Evolutionary conservation across 2,329 filamentous ascomycete species (phyloP).

Genomic region (Hymenoscyphus salicellus): DNA sequence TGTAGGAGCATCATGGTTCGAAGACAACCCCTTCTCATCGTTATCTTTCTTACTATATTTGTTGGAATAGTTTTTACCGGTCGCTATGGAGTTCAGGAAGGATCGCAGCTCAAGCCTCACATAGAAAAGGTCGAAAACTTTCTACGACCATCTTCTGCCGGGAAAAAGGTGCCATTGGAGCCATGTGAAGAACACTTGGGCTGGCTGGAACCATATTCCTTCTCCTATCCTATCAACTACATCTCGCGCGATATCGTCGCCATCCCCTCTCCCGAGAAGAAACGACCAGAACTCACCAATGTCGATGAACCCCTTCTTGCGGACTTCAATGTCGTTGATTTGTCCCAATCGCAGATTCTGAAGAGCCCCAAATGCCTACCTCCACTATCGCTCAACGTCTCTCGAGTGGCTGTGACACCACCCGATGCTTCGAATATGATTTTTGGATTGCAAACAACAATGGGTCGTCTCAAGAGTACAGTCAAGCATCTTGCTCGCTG

Average conservation of each 20-base stretch:
- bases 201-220: slow-evolving; percentile 32
- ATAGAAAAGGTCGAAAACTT: slow-evolving; percentile 19
- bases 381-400: slow-evolving; percentile 30
- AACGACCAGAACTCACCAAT: slow-evolving; percentile 27
- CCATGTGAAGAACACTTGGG: slow-evolving; percentile 27
- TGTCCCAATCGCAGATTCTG: slow-evolving; percentile 22
- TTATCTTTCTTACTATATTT: slow-evolving; percentile 24
- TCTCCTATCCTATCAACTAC: slow-evolving; percentile 32
- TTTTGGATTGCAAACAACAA: slow-evolving; percentile 36
- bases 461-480: slow-evolving; percentile 31
- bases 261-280: slow-evolving; percentile 14
- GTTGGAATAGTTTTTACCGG: slow-evolving; percentile 21
- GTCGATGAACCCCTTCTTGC: slow-evolving; percentile 31
- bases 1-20: slow-evolving; percentile 24
- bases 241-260: slow-evolving; percentile 32
- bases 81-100: slow-evolving; percentile 15
- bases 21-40: slow-evolving; percentile 21
- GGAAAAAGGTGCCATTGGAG: slow-evolving; percentile 12
- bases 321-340: slow-evolving; percentile 23
- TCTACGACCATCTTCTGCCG: slow-evolving; percentile 15
- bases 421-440: slow-evolving; percentile 56
- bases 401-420: slow-evolving; percentile 13
- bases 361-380: slow-evolving; percentile 25
- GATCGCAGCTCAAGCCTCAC: slow-evolving; percentile 4
- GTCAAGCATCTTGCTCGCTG: slow-evolving; percentile 34